Base-by-base conservation (phyloP, 169 alveolate species). In the Plasmodium cynomolgi region DNA sequence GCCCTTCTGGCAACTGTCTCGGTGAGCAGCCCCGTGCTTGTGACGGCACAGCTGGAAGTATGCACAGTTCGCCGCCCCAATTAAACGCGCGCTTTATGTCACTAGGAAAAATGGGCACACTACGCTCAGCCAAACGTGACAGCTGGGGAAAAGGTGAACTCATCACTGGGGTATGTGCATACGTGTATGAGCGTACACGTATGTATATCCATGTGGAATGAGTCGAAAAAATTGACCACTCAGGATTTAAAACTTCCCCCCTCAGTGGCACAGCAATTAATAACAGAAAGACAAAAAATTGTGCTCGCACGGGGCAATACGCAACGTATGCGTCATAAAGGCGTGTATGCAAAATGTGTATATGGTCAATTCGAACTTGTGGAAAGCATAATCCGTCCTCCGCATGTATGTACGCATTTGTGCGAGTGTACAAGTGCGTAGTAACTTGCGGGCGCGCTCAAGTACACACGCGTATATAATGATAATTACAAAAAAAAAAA, bases 321-420 rank as follows among this genome's bases (percentile, higher is more conserved):
- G 77, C 77, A 68, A 68, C 77, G 77, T 68, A 68, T 68, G 31
- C 15, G n/a, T 68, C 77, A 68, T 68, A 68, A 68, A 68, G 31
- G 31, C 41, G 37, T 2, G 77, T 29, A 26, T 20, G 77, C 77
- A 68, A 68, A 68, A 23, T 23, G 77, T 68, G 37, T 23, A 68
- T 33, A 68, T 68, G 17, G 34, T 7, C 31, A 68, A 68, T 68
- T 68, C 41, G 37, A 23, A 20, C 31, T 23, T 68, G 77, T 68
- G 37, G 77, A 68, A 68, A 68, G 37, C 77, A 68, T 20, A 29
- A 20, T 68, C 6, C 77, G 31, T 9, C 37, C 77, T 68, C 1
- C 77, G 13, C 31, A 26, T 29, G 37, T 26, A 68, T 68, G 77
- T 68, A 68, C 31, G 17, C 77, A 68, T 68, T 68, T 68, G n/a